These are phyloP conservation scores for Phanerodontia chrysosporium DNA, from an alignment of 768 basidiomycete species.

Conservation along the genomic window DNA sequence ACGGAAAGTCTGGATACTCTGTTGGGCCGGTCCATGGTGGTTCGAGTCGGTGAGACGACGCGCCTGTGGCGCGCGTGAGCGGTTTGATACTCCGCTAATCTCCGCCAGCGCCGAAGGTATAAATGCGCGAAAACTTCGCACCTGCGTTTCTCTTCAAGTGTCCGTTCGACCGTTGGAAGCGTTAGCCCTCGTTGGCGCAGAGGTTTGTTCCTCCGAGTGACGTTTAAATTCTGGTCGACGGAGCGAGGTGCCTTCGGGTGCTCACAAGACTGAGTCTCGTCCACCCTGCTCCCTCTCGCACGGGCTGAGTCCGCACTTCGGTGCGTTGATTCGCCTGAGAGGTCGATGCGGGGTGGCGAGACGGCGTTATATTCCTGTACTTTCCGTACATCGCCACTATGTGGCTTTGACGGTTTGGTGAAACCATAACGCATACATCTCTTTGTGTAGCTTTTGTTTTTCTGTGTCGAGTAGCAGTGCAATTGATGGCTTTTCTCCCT, in stretches of 20 bases:
- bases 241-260: slow-evolving; percentile 63
- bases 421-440: slow-evolving; percentile 78
- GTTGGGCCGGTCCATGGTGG: slow-evolving; percentile 9
- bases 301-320: slow-evolving; percentile 43
- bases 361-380: slow-evolving; percentile 82
- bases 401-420: slow-evolving; percentile 78
- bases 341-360: slow-evolving; percentile 39
- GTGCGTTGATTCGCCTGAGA: slow-evolving; percentile 55
- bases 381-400: slow-evolving; percentile 73
- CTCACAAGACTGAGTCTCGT: slow-evolving; percentile 45
- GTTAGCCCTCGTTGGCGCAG: slow-evolving; percentile 44
- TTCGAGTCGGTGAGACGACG: neutral
- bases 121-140: slow-evolving; percentile 24
- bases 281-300: slow-evolving; percentile 33
- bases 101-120: slow-evolving; percentile 18
- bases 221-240: slow-evolving; percentile 70
- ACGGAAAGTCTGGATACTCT: slow-evolving; percentile 48
- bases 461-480: neutral
- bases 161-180: slow-evolving; percentile 70
- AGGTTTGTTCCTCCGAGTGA: slow-evolving; percentile 51
- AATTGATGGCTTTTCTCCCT: neutral
- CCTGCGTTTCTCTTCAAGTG: slow-evolving; percentile 41
- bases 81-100: slow-evolving; percentile 14
- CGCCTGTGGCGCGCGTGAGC: neutral
- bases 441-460: neutral